Evolutionary conservation across 805 yeast species (phyloP).

Genomic region (Cyberlindnera xishuangbannaensis): DNA sequence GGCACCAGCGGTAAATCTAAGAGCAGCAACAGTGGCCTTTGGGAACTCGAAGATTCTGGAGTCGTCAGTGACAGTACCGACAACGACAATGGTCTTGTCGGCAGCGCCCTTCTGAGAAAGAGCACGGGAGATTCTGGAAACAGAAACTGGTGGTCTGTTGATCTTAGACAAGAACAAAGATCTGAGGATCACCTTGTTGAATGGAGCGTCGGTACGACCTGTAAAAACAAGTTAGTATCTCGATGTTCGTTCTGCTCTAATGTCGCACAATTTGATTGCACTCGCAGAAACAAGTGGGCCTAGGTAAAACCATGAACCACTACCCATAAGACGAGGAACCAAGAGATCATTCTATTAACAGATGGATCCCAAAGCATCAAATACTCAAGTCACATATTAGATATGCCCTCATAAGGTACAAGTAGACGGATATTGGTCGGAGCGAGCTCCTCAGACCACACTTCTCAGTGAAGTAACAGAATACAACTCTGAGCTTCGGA

Average conservation of each 20-base stretch:
- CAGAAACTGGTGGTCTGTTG: constrained; percentile 99
- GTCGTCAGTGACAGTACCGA: constrained; percentile 99
- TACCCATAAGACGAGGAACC: constrained; percentile 6
- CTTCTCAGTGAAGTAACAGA: constrained; percentile 14
- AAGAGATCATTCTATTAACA: no score
- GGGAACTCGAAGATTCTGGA: constrained; percentile 90
- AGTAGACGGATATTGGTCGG: no score
- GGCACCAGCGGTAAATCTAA: constrained; percentile 99
- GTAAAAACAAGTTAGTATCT: constrained; percentile 33
- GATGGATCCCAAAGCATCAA: no score
- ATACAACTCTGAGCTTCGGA: no score
- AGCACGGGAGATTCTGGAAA: constrained; percentile 84
- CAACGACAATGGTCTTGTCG: constrained; percentile 92
- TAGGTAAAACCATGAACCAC: background rate
- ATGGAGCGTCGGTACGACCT: constrained; percentile 98
- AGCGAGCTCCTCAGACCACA: no score
- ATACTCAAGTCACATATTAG: no score
- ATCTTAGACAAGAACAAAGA: constrained; percentile 95
- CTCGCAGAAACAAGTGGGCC: constrained; percentile 30
- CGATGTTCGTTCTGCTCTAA: constrained; percentile 43
- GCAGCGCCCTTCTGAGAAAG: constrained; percentile 78
- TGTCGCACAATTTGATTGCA: constrained; percentile 31
- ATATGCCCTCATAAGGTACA: no score
- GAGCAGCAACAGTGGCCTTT: constrained; percentile 97
- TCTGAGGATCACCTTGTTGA: constrained; percentile 95